phyloP scores from a whole-genome alignment of 352 stramenopile species.

The Phytophthora cactorum region DNA sequence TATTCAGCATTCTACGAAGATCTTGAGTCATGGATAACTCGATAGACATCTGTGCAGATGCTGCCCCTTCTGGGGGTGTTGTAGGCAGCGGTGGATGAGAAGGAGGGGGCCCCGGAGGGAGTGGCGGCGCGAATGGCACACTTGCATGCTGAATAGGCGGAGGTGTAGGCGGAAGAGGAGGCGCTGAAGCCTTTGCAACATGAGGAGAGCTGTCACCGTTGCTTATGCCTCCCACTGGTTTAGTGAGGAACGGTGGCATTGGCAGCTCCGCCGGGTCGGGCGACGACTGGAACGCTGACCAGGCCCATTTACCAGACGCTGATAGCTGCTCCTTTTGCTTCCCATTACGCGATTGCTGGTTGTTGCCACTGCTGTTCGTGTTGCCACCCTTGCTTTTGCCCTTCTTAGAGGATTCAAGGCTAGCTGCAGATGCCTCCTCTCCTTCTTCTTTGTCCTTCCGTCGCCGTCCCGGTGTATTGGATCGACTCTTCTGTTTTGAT shows the following conservation, averaged over 20 bases:
- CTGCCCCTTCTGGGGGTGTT: slow-evolving; percentile 41
- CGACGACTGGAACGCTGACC: slow-evolving; percentile 85
- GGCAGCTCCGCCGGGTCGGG: slow-evolving; percentile 75
- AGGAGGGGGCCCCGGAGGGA: slow-evolving; percentile 27
- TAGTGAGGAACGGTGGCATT: slow-evolving; percentile 72
- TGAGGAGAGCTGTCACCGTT: slow-evolving; percentile 7
- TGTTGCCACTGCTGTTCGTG: slow-evolving; percentile 35
- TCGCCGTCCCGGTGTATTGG: slow-evolving; percentile 47
- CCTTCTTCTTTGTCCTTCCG: slow-evolving; percentile 51
- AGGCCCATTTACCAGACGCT: slow-evolving; percentile 76
- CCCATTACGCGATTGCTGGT: slow-evolving; percentile 22
- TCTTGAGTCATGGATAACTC: slow-evolving; percentile 85
- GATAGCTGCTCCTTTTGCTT: slow-evolving; percentile 66
- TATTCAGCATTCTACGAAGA: slow-evolving; percentile 83
- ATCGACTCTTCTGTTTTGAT: slow-evolving; percentile 48
- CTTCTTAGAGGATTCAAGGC: slow-evolving; percentile 30
- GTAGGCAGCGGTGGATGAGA: slow-evolving; percentile 32
- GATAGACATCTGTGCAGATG: slow-evolving; percentile 43
- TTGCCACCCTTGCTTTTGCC: slow-evolving; percentile 47
- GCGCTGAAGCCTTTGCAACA: slow-evolving; percentile 12
- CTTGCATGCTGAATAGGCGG: slow-evolving; percentile 19
- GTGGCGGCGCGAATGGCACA: slow-evolving; percentile 22
- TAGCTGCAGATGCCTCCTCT: slow-evolving; percentile 19
- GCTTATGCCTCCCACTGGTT: slow-evolving; percentile 11
- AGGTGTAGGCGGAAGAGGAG: slow-evolving; percentile 30